A percentile compares a stretch with the other conserved stretches of the same genome.
Evolutionary conservation across 75 land plant genomes (phyloP).

Genomic region (Cryptomeria japonica): DNA sequence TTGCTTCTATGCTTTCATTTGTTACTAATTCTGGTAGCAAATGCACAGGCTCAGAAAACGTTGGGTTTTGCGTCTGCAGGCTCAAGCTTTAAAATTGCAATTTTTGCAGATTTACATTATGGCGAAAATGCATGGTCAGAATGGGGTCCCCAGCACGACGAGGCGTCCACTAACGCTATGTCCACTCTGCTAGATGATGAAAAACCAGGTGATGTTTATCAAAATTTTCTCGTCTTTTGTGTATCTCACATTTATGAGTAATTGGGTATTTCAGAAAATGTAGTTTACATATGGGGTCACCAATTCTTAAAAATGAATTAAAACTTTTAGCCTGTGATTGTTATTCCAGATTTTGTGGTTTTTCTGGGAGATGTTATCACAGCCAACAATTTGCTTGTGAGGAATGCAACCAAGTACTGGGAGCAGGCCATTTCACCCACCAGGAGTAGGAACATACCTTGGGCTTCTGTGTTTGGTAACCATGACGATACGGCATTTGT

Average conservation of each 20-base stretch:
- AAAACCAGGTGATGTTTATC: constrained; percentile 1
- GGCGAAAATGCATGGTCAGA: constrained; percentile 88
- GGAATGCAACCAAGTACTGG: constrained; percentile 83
- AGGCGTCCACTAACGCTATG: constrained; percentile 53
- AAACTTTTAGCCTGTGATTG: too few relatives aligned
- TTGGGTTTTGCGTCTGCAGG: too few relatives aligned
- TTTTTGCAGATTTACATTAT: constrained; percentile 87
- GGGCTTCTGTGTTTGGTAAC: constrained; percentile 56
- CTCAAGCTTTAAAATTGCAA: constrained; percentile 65
- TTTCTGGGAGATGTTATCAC: constrained; percentile 90
- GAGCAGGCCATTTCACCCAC: constrained; percentile 62
- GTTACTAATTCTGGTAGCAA: too few relatives aligned
- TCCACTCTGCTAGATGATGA: constrained; percentile 52
- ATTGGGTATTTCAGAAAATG: too few relatives aligned
- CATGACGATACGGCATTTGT: too few relatives aligned
- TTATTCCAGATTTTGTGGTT: constrained; percentile 72
- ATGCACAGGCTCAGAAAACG: too few relatives aligned
- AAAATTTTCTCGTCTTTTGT: too few relatives aligned
- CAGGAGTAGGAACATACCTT: constrained; percentile 65
- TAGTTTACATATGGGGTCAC: too few relatives aligned
- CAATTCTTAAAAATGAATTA: too few relatives aligned
- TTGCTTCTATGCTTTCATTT: too few relatives aligned
- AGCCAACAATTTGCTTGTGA: constrained; percentile 71
- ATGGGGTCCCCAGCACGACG: constrained; percentile 88
- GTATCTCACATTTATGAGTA: too few relatives aligned